Base-by-base conservation (phyloP, 2,329 filamentous ascomycete species). In the Orbilia brochopaga region DNA sequence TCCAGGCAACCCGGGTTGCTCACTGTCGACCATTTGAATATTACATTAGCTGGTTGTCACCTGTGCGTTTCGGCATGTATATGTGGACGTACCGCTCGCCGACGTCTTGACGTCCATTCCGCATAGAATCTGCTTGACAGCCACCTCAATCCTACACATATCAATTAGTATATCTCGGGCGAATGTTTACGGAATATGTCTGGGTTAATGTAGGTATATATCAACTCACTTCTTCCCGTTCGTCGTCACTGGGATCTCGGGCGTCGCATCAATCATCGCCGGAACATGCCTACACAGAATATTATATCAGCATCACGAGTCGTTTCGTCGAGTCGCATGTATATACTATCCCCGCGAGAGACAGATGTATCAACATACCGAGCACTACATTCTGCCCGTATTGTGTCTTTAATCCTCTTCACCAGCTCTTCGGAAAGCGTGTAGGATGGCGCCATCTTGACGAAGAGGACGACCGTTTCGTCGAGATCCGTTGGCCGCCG, bases 71-170 rank as follows among this genome's bases (percentile, higher is more conserved):
- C 8, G 27, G 3, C 4, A 32, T 32, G 8, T 37, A 50, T 5
- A 5, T 24, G n/a, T 8, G 10, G n/a, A 65, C 2, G 91, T 91
- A n/a, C 97, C 92, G 77, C 91, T 95, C 0, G 92, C 92, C 54
- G 91, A 92, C 0, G 91, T 94, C 82, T 92, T 92, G 74, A 97
- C 87, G 58, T 90, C 86, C 80, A 92, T 82, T 0, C 92, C 93
- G 27, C 91, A 96, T 1, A 99, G 81, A 50, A 97, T 97, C 80
- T 97, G 92, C 83, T 97, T 97, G 4, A 97, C 93, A 0, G 91
- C 91, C 53, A 95, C 92, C 79, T 99, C 93, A 69, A 99, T 91
- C 80, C 88, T 90, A 42, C 15, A 51, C 42, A n/a, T 17, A 3
- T 8, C 2, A 7, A 17, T 63, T 54, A 52, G 37, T 15, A 55